Base-by-base conservation (phyloP, 1,284 basidiomycete genomes). In the Omphalotus olearius region DNA sequence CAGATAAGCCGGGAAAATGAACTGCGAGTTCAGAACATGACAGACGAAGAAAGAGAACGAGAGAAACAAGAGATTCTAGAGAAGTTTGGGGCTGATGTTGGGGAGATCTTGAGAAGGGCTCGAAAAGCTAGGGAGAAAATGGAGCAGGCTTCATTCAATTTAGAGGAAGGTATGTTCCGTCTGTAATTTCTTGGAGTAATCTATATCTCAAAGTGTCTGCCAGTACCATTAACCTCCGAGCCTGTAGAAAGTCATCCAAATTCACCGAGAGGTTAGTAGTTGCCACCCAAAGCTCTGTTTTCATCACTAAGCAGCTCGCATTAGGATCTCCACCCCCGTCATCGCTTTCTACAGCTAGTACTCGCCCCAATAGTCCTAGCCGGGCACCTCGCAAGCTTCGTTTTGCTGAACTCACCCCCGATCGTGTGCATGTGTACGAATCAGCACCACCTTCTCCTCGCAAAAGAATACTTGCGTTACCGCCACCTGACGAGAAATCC, bases 391-490 rank as follows among this genome's bases (percentile, higher is more conserved):
- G 73, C 16, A 68, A 59, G 47, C 60, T 78, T 35, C 69, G 76
- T 14, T 78, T 78, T 56, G 75, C 75, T 41, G 71, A 76, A 51
- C 65, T 77, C 18, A 64, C 65, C 2, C 70, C 74, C 0, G 61
- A 70, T 37, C 74, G 77, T 59, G 79, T 91, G 1, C 75, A 88
- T 62, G 83, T 91, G 1, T 91, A 91, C 60, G 85, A 88, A 59
- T 89, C 88, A 17, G 83, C 82, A 1, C 88, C 88, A 1, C 71
- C 84, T 2, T 90, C 89, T 3, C 88, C 88, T 0, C 77, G 76
- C 39, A 75, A 72, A 55, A 71, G 72, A 48, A 55, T 69, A 0
- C 57, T 79, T 0, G 62, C 72, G 6, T 70, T 75, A 3, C 72
- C 79, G n/a, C 80, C 83, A 0, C 70, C 79, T 3, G 79, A 82